These are phyloP conservation scores for Anthracocystis panici-leucophaei DNA, from an alignment of 1,284 basidiomycete species.

Conservation along the genomic window DNA sequence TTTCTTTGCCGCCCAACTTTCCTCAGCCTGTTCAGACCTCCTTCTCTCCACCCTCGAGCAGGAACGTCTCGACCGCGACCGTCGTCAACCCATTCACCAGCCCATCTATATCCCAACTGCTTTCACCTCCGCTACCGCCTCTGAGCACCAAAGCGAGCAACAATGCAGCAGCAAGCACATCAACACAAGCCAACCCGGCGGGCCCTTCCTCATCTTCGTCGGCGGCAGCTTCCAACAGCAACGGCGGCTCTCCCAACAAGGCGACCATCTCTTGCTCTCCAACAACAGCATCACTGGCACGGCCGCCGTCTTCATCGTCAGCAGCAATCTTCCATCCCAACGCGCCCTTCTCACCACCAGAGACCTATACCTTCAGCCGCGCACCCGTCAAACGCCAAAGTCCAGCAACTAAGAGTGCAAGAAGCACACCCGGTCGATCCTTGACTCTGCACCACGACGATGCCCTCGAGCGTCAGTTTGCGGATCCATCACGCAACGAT, in stretches of 20 bases:
- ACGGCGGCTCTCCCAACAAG: constrained; percentile 19
- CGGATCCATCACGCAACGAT: constrained; percentile 28
- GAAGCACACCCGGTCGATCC: constrained; percentile 51
- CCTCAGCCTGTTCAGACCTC: constrained; percentile 54
- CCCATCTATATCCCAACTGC: constrained; percentile 43
- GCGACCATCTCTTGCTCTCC: constrained; percentile 10
- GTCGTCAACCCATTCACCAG: constrained; percentile 35
- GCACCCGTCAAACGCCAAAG: constrained; percentile 33
- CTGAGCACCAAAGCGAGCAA: constrained; percentile 9
- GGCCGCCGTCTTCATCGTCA: constrained; percentile 1
- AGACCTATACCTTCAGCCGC: constrained; percentile 41
- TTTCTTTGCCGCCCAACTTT: constrained; percentile 58
- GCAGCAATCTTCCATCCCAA: constrained; percentile 17
- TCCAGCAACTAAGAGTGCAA: constrained; percentile 44
- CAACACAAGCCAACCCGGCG: not conserved
- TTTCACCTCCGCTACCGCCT: constrained; percentile 28
- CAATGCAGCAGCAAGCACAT: not conserved
- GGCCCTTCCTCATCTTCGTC: not conserved
- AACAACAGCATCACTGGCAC: not conserved
- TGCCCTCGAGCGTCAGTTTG: constrained; percentile 20
- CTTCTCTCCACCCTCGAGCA: constrained; percentile 53
- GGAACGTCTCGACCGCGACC: constrained; percentile 23
- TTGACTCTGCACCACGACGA: constrained; percentile 30
- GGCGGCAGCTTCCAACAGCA: not conserved
- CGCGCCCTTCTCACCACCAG: constrained; percentile 40